Evolutionary conservation across 306 rosid species (phyloP).

Genomic region (Cicer bijugum): DNA sequence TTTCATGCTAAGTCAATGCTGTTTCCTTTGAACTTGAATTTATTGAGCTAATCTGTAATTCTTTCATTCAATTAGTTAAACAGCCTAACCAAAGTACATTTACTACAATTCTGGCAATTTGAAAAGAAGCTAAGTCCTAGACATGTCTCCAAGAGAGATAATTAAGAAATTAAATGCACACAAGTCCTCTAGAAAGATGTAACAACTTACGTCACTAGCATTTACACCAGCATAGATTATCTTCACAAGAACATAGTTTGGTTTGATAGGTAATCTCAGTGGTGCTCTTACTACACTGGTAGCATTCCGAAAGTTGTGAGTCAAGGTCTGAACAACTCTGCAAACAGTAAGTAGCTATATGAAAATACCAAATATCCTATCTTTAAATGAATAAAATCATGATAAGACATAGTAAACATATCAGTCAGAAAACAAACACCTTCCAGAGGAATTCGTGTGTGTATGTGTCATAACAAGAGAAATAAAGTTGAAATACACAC

Average conservation of each 20-base stretch:
- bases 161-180: slow-evolving; percentile 24
- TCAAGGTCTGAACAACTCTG: slow-evolving; percentile 92
- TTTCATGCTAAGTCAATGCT: background rate
- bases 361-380: slow-evolving; percentile 39
- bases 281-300: slow-evolving; percentile 67
- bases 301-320: slow-evolving; percentile 87
- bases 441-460: slow-evolving; percentile 16
- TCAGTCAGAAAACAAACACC: slow-evolving; percentile 35
- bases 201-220: slow-evolving; percentile 93
- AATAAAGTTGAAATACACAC: slow-evolving; percentile 54
- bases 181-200: slow-evolving; percentile 39
- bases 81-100: slow-evolving; percentile 7
- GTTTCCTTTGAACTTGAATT: slow-evolving; percentile 30
- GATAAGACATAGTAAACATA: slow-evolving; percentile 21
- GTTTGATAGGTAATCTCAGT: slow-evolving; percentile 72
- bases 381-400: slow-evolving; percentile 35
- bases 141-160: slow-evolving; percentile 24
- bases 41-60: slow-evolving; percentile 19
- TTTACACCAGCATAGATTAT: slow-evolving; percentile 93
- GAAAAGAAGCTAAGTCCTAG: slow-evolving; percentile 15
- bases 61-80: slow-evolving; percentile 29
- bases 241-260: slow-evolving; percentile 78
- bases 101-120: slow-evolving; percentile 15
- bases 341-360: slow-evolving; percentile 44
- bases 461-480: slow-evolving; percentile 4